phyloP scores from a whole-genome alignment of 495 filamentous ascomycete genomes.

The Wilcoxina mikolae region DNA sequence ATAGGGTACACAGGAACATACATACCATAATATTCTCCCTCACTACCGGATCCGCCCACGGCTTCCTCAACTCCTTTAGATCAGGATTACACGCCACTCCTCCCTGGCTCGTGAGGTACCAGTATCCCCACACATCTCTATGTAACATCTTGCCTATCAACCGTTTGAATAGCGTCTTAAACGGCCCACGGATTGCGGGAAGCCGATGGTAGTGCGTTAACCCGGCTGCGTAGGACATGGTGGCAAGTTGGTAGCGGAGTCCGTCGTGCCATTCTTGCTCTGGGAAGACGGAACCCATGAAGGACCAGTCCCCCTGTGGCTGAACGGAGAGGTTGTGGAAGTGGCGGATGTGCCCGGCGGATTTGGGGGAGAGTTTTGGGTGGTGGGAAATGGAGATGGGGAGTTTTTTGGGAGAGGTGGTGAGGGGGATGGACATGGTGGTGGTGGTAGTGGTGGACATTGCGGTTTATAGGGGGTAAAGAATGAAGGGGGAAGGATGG shows the following conservation, averaged over 20 bases:
- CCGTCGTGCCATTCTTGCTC: constrained; percentile 31
- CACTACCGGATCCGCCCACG: constrained; percentile 31
- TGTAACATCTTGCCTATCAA: constrained; percentile 31
- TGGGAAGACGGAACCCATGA: constrained; percentile 31
- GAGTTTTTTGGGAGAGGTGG: too few species aligned
- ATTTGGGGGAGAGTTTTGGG: background rate
- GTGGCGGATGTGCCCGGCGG: constrained; percentile 31
- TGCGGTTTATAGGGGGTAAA: too few species aligned
- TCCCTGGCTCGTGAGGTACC: constrained; percentile 28
- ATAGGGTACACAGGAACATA: constrained; percentile 12
- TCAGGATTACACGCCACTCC: constrained; percentile 27
- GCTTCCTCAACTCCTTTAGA: constrained; percentile 30
- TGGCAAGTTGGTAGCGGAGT: constrained; percentile 32
- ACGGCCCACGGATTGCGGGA: constrained; percentile 23
- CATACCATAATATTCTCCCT: constrained; percentile 30
- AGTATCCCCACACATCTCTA: constrained; percentile 32
- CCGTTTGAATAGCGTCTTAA: constrained; percentile 20
- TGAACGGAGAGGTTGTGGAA: constrained; percentile 31
- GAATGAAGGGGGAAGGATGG: too few species aligned
- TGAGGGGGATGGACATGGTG: too few species aligned
- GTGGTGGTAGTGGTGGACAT: too few species aligned
- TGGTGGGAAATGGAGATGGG: background rate
- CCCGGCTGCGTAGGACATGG: constrained; percentile 30
- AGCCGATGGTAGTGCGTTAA: constrained; percentile 30
- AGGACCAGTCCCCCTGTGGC: constrained; percentile 29